phyloP scores from a whole-genome alignment of 139 green algal genomes.

The Gonium pectorale region DNA sequence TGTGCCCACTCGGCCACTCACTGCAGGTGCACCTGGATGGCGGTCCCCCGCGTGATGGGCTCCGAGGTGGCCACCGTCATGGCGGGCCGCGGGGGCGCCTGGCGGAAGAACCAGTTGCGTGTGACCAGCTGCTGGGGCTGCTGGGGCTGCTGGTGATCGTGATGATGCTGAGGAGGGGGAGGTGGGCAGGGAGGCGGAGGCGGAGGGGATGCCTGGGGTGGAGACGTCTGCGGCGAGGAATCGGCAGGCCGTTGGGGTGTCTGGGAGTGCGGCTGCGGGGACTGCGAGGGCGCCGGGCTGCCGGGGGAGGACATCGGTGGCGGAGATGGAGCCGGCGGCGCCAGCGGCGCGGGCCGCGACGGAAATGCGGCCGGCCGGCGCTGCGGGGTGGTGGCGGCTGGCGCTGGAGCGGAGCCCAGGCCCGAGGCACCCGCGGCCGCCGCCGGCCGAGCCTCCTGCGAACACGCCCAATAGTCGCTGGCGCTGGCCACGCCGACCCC shows the following conservation, averaged over 20 bases:
- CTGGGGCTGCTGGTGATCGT: background rate
- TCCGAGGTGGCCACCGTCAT: background rate
- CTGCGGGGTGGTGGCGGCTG: too few relatives aligned
- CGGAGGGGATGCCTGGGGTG: background rate
- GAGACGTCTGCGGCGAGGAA: background rate
- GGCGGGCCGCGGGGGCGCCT: constrained; percentile 14
- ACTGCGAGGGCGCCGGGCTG: too few relatives aligned
- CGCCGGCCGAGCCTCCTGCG: too few relatives aligned
- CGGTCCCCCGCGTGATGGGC: background rate
- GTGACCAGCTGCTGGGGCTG: constrained; percentile 21
- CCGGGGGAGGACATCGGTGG: too few relatives aligned
- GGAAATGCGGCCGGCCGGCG: background rate
- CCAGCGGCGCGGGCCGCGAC: background rate
- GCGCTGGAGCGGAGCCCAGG: too few relatives aligned
- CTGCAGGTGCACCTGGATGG: constrained; percentile 39
- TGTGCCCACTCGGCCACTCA: background rate
- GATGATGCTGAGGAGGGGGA: background rate
- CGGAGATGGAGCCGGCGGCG: too few relatives aligned
- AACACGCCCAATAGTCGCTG: too few relatives aligned
- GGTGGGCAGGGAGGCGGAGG: background rate
- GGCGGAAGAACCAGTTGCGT: constrained; percentile 38
- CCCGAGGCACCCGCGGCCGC: too few relatives aligned
- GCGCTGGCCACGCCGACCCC: background rate
- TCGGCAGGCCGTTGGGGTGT: background rate
- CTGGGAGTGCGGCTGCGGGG: background rate